Conservation (phyloP, 2,329 filamentous ascomycete species). For the Colletotrichum abscissum region DNA sequence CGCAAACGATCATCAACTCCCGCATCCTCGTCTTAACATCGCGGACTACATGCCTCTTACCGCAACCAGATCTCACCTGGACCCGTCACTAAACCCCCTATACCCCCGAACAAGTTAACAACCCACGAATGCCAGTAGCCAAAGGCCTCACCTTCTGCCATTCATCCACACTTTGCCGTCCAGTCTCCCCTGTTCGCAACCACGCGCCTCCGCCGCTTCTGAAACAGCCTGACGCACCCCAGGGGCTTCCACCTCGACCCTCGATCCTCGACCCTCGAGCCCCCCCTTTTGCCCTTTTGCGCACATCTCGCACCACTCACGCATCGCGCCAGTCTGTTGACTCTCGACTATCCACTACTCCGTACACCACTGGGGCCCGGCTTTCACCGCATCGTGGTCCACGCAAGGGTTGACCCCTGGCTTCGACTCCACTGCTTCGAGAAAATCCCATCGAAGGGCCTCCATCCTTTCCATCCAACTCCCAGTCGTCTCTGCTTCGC, state of each 20-base stretch:
- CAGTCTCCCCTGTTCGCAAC: conserved; percentile 30
- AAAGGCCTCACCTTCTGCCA: background rate
- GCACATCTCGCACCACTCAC: conserved; percentile 28
- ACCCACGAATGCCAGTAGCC: too few species aligned
- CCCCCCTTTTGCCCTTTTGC: conserved; percentile 31
- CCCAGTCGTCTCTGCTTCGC: background rate
- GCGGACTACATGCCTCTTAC: conserved; percentile 19
- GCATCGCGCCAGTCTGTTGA: conserved; percentile 19
- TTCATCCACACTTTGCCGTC: conserved; percentile 9
- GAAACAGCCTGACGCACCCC: conserved; percentile 53
- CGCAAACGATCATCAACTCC: conserved; percentile 21
- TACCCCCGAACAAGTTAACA: too few species aligned
- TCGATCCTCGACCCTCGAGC: conserved; percentile 41
- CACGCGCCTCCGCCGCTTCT: conserved; percentile 38
- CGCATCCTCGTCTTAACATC: conserved; percentile 27
- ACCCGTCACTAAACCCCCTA: background rate
- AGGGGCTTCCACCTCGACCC: conserved; percentile 39
- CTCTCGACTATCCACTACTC: conserved; percentile 1
- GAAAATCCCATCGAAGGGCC: conserved; percentile 35
- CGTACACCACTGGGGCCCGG: conserved; percentile 16
- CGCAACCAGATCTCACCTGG: conserved; percentile 25
- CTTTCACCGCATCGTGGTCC: conserved; percentile 30
- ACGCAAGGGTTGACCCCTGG: conserved; percentile 24
- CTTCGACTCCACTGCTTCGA: conserved; percentile 37
- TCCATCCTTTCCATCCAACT: conserved; percentile 10